These are phyloP conservation scores for Orychophragmus violaceus DNA, from an alignment of 345 rosid species.

Conservation along the genomic window DNA sequence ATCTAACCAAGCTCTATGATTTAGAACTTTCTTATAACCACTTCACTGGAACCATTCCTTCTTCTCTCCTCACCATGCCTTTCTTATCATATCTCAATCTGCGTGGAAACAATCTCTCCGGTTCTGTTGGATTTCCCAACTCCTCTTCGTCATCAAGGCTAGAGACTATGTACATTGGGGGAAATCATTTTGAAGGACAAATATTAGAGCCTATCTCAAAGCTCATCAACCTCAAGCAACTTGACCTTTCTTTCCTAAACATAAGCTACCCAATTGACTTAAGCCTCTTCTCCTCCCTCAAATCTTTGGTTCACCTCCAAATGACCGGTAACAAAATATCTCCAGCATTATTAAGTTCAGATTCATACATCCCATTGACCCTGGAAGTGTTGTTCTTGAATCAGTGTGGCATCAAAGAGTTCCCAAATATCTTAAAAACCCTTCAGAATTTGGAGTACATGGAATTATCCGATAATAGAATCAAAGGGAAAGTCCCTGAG, in stretches of 20 bases:
- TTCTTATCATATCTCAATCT: too few species aligned
- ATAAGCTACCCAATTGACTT: too few species aligned
- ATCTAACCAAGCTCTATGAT: too few species aligned
- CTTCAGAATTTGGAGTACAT: background rate
- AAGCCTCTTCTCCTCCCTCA: background rate
- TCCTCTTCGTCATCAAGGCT: too few species aligned
- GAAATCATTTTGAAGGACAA: too few species aligned
- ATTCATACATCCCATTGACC: background rate
- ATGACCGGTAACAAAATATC: background rate
- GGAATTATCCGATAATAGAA: background rate
- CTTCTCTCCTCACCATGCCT: background rate
- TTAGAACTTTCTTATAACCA: too few species aligned
- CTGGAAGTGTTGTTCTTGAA: accelerated
- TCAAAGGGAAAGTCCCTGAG: background rate
- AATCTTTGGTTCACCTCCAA: background rate
- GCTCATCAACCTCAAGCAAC: too few species aligned
- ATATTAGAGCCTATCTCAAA: background rate
- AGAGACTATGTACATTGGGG: too few species aligned
- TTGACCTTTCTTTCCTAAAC: background rate
- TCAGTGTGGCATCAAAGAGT: background rate
- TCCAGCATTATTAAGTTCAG: background rate
- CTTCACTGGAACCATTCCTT: too few species aligned
- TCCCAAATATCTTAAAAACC: background rate
- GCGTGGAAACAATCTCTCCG: background rate
- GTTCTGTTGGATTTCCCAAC: background rate